These are phyloP conservation scores for Magnolia officinalis DNA, from an alignment of 164 flowering plant genomes.

Conservation along the genomic window DNA sequence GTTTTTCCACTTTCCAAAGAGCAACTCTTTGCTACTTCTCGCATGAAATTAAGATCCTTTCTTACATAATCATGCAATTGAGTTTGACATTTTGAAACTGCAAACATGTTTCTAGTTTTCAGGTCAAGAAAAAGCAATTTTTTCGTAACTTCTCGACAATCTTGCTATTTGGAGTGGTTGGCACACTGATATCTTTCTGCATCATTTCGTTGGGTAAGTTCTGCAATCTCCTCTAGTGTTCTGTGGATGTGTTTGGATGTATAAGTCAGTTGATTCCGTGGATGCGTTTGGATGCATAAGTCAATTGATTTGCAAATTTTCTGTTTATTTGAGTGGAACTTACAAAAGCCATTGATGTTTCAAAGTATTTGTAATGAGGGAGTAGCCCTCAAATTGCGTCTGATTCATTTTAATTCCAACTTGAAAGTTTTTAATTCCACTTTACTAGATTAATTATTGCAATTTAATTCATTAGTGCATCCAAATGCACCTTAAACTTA, in stretches of 20 bases:
- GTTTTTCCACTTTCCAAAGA: not conserved
- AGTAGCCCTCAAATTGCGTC: not conserved
- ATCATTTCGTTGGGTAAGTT: slow-evolving; percentile 46
- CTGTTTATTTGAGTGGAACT: not conserved
- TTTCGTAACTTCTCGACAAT: slow-evolving; percentile 89
- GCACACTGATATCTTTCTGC: slow-evolving; percentile 75
- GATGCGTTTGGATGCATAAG: not conserved
- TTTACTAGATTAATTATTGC: too few species aligned
- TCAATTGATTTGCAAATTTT: not conserved
- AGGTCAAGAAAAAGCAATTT: slow-evolving; percentile 94
- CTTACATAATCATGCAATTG: not conserved
- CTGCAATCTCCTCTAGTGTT: not conserved
- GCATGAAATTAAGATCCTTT: not conserved
- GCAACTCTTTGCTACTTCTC: not conserved
- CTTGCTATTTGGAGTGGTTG: slow-evolving; percentile 75
- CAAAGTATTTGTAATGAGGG: not conserved
- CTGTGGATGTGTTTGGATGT: not conserved
- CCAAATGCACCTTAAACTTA: too few species aligned
- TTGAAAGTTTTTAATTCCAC: too few species aligned
- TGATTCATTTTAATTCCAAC: too few species aligned
- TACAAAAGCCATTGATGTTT: not conserved
- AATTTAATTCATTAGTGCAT: too few species aligned
- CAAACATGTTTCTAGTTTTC: slow-evolving; percentile 50
- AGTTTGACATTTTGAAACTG: not conserved
- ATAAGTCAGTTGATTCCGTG: not conserved